A percentile compares a stretch with the other conserved stretches of the same genome.
phyloP scores from a whole-genome alignment of 2,329 filamentous ascomycete genomes.

The Monosporascus sp. region DNA sequence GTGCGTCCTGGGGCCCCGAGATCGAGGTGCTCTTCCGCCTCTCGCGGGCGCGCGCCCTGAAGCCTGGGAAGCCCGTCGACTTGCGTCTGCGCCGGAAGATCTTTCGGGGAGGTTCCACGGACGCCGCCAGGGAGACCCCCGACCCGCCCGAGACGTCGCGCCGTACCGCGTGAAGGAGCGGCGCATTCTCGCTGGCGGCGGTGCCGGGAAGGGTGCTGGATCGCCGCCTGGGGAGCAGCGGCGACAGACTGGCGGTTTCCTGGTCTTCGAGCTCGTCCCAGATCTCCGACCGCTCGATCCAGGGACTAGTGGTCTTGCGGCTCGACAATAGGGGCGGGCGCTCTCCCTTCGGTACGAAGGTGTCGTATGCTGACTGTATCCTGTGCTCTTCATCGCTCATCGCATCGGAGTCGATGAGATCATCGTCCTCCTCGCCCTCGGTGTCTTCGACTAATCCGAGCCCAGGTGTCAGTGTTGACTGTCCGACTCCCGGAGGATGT shows the following conservation, averaged over 20 bases:
- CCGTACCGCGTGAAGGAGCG: slow-evolving; percentile 17
- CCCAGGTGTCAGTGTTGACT: slow-evolving; percentile 73
- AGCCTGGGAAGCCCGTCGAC: slow-evolving; percentile 58
- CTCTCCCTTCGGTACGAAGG: slow-evolving; percentile 38
- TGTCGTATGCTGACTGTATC: slow-evolving; percentile 37
- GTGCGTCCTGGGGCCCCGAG: slow-evolving; percentile 40
- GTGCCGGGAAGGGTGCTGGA: slow-evolving; percentile 42
- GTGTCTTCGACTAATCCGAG: slow-evolving; percentile 73
- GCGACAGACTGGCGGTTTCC: slow-evolving; percentile 36
- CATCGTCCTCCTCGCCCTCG: slow-evolving; percentile 55
- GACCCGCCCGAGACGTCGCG: slow-evolving; percentile 21
- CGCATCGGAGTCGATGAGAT: slow-evolving; percentile 44
- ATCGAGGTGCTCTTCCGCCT: slow-evolving; percentile 30
- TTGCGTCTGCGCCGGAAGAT: slow-evolving; percentile 43
- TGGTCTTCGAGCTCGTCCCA: slow-evolving; percentile 85
- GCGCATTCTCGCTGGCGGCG: slow-evolving; percentile 25
- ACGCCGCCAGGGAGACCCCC: slow-evolving; percentile 17
- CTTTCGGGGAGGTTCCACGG: slow-evolving; percentile 19
- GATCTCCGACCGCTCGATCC: slow-evolving; percentile 70
- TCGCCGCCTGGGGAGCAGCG: slow-evolving; percentile 32
- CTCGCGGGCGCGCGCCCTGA: slow-evolving; percentile 44
- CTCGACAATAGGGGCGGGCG: slow-evolving; percentile 32
- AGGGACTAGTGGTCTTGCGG: slow-evolving; percentile 46
- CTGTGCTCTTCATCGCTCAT: slow-evolving; percentile 37
- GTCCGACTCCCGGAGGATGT: slow-evolving; percentile 51